These are phyloP conservation scores for Penicillium pulvis DNA, from an alignment of 495 filamentous ascomycete species.

Conservation along the genomic window DNA sequence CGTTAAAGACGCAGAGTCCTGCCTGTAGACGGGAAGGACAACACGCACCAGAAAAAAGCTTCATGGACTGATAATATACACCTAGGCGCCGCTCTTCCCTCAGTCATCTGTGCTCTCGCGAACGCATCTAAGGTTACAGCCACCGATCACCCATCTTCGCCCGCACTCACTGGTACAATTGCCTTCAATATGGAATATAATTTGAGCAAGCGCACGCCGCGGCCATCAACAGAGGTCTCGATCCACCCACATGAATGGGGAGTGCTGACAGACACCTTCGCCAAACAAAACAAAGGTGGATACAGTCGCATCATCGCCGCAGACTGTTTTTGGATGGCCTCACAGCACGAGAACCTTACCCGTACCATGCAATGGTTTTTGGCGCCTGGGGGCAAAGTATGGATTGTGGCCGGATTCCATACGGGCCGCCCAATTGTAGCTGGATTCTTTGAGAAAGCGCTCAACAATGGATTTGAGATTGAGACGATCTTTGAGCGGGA, in stretches of 20 bases:
- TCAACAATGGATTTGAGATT: constrained; percentile 60
- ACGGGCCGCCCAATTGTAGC: constrained; percentile 74
- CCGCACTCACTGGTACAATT: constrained; percentile 62
- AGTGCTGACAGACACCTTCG: constrained; percentile 55
- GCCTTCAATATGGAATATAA: constrained; percentile 61
- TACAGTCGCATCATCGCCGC: constrained; percentile 76
- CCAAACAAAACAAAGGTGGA: constrained; percentile 43
- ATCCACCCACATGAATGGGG: constrained; percentile 80
- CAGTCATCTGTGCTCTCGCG: constrained; percentile 65
- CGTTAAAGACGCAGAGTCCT: not conserved
- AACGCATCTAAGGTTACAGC: constrained; percentile 65
- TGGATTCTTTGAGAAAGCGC: constrained; percentile 68
- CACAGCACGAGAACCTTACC: constrained; percentile 72
- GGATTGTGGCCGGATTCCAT: constrained; percentile 80
- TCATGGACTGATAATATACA: not conserved
- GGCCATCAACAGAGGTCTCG: constrained; percentile 24
- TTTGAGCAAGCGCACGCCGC: constrained; percentile 32
- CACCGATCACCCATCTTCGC: constrained; percentile 78
- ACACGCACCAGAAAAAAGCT: not conserved
- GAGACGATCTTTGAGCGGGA: constrained; percentile 78
- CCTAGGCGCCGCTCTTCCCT: constrained; percentile 72
- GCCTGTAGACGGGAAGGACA: not conserved
- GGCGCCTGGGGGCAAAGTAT: constrained; percentile 55
- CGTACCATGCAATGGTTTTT: constrained; percentile 75
- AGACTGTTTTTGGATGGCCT: constrained; percentile 86